Conservation (phyloP, 1,139 yeast genomes). For the Suhomyces yuchorum region DNA sequence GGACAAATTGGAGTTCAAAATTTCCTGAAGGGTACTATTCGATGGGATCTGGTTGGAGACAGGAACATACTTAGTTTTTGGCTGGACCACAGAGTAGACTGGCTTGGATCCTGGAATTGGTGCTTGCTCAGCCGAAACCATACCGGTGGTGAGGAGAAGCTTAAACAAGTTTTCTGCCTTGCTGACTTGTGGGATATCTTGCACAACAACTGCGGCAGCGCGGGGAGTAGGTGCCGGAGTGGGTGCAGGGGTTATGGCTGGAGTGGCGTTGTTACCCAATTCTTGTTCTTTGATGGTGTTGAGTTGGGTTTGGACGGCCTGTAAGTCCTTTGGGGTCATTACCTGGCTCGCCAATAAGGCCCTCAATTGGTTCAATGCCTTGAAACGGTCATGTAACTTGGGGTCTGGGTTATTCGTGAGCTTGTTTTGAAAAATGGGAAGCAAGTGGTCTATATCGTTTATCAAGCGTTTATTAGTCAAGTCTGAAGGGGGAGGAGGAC, state of each 20-base stretch:
- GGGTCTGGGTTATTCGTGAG: slow-evolving; percentile 34
- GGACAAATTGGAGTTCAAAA: slow-evolving; percentile 26
- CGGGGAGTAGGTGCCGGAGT: slow-evolving; percentile 12
- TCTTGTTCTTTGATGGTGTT: slow-evolving; percentile 41
- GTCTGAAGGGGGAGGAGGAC: slow-evolving; percentile 6
- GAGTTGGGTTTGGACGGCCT: slow-evolving; percentile 41
- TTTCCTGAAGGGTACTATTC: slow-evolving; percentile 36
- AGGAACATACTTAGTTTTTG: slow-evolving; percentile 34
- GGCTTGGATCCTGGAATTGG: slow-evolving; percentile 48
- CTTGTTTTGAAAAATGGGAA: slow-evolving; percentile 41
- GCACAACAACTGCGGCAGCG: slow-evolving; percentile 14
- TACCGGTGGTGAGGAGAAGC: slow-evolving; percentile 38
- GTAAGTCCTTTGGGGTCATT: slow-evolving; percentile 46
- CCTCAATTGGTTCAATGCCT: slow-evolving; percentile 49
- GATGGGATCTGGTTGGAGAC: slow-evolving; percentile 25
- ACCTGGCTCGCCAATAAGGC: slow-evolving; percentile 38
- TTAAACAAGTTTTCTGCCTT: slow-evolving; percentile 27
- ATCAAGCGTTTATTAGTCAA: slow-evolving; percentile 35
- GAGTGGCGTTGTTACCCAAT: slow-evolving; percentile 18
- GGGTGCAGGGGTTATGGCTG: slow-evolving; percentile 17
- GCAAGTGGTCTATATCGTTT: slow-evolving; percentile 45
- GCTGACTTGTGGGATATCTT: background rate
- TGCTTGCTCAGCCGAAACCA: slow-evolving; percentile 45
- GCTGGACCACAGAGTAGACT: slow-evolving; percentile 38
- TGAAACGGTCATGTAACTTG: slow-evolving; percentile 38